Evolutionary conservation across 2,329 filamentous ascomycete genomes (phyloP).

Genomic region (Penicillium hordei): DNA sequence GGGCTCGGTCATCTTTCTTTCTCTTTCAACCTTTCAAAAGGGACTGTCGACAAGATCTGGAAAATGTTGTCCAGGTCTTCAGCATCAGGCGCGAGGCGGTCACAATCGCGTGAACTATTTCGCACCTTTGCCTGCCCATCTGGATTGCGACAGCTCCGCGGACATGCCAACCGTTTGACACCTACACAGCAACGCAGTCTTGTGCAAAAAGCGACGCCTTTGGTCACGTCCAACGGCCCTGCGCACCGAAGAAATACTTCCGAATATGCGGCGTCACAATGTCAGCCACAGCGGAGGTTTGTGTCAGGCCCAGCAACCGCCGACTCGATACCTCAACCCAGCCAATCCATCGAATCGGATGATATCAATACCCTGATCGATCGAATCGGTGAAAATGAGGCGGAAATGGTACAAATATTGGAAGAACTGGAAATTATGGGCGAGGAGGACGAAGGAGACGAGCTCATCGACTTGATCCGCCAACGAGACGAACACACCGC

Average conservation of each 20-base stretch:
- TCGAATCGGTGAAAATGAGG: slow-evolving; percentile 38
- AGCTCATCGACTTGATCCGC: slow-evolving; percentile 31
- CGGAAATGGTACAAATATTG: slow-evolving; percentile 35
- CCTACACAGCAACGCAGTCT: slow-evolving; percentile 18
- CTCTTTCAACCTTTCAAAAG: slow-evolving; percentile 7
- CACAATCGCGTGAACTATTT: slow-evolving; percentile 31
- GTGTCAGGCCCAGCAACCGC: slow-evolving; percentile 24
- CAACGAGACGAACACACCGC: slow-evolving; percentile 34
- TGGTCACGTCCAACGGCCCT: slow-evolving; percentile 1
- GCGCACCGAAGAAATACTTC: neutral
- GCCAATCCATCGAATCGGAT: slow-evolving; percentile 25
- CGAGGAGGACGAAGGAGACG: slow-evolving; percentile 29
- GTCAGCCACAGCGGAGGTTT: slow-evolving; percentile 21
- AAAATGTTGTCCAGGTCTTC: slow-evolving; percentile 40
- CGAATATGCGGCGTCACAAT: slow-evolving; percentile 2
- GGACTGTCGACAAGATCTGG: slow-evolving; percentile 12
- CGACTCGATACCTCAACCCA: slow-evolving; percentile 16
- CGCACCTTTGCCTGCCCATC: slow-evolving; percentile 23
- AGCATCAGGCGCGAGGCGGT: slow-evolving; percentile 29
- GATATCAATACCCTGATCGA: slow-evolving; percentile 40
- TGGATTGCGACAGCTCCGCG: slow-evolving; percentile 27
- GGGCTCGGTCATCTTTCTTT: slow-evolving; percentile 19
- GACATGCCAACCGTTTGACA: slow-evolving; percentile 24
- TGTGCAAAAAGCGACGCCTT: slow-evolving; percentile 8
- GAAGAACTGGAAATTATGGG: slow-evolving; percentile 37